Evolutionary conservation across 2,329 filamentous ascomycete species (phyloP), one percentile per base, ranked within the genome.

Genomic region (Ceratocystis harringtonii): DNA sequence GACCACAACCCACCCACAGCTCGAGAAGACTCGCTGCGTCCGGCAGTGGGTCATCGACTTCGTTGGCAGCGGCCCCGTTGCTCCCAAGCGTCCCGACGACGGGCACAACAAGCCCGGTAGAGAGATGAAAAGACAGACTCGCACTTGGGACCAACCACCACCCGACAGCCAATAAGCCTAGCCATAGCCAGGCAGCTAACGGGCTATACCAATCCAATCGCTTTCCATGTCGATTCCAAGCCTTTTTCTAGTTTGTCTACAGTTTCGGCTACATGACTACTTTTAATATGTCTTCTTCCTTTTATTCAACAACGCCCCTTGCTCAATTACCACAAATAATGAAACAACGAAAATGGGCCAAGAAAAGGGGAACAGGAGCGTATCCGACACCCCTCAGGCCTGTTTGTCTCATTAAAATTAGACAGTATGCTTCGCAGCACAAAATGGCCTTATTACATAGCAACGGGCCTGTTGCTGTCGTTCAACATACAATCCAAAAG

Each of bases 21-120:
- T 84, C 6, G 76, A 78, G 32, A 92, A 89, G 74, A 81, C 87
- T 28, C 79, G 77, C 68, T 79, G 78, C 61, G 89, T 95, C 44
- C 83, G 82, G 70, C 83, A 87, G 69, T 96, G 91, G 91, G 83
- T 90, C 7, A 74, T 85, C 66, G 77, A 79, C 45, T 94, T 92
- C 74, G 84, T 95, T 3, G 78, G 28, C 28, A 32, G 17, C 55
- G 55, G 12, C 28, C 48, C 48, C 5, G 17, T 25, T 7, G 28
- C 55, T 5, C 8, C 30, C 17, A 58, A 32, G 30, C 55, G 55
- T 7, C 25, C 15, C 12, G 78, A 5, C 6, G 22, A 32, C 52
- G 22, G 3, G 22, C 15, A 44, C 25, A 57, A 43, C 72, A 72
- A 1, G 76, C 65, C 19, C 17, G 15, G 19, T 0, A n/a, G 44